Percentiles rank a stretch among this genome's conserved stretches.
Evolutionary conservation across 495 filamentous ascomycete species (phyloP).

Genomic region (Cercophora newfieldiana): DNA sequence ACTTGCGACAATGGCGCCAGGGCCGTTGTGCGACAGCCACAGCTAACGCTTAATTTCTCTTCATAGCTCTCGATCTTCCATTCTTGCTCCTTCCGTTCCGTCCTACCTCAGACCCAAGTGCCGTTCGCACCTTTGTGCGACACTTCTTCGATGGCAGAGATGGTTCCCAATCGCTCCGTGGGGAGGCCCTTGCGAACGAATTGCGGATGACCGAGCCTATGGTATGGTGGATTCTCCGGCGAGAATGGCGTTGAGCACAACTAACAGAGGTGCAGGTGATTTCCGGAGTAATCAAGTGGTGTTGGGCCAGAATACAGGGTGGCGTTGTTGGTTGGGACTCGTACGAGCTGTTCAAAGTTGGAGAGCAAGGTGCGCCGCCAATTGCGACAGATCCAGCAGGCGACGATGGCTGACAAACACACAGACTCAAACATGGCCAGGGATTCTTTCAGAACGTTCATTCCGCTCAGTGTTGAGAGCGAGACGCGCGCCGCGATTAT

Average conservation of each 20-base stretch:
- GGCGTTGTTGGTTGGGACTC: constrained; percentile 96
- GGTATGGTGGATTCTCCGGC: constrained; percentile 51
- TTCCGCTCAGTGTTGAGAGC: constrained; percentile 90
- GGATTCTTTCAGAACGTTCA: constrained; percentile 94
- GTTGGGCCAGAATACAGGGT: constrained; percentile 90
- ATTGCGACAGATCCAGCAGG: neutral
- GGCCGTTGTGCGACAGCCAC: constrained; percentile 22
- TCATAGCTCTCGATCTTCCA: constrained; percentile 77
- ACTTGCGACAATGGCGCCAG: neutral
- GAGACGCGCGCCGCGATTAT: constrained; percentile 85
- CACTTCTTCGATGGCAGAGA: constrained; percentile 80
- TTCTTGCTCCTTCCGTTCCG: constrained; percentile 96
- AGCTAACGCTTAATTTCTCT: constrained; percentile 40
- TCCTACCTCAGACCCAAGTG: constrained; percentile 86
- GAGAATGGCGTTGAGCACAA: neutral
- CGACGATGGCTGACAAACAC: constrained; percentile 14
- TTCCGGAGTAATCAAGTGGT: constrained; percentile 96
- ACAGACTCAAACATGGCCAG: constrained; percentile 88
- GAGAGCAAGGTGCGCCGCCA: constrained; percentile 73
- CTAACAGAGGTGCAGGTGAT: constrained; percentile 63
- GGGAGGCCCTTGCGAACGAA: constrained; percentile 76
- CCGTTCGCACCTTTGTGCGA: constrained; percentile 86
- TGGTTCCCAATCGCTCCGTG: constrained; percentile 53
- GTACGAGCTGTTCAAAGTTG: constrained; percentile 93
- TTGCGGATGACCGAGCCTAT: constrained; percentile 91